Evolutionary conservation across 768 basidiomycete genomes (phyloP), one percentile per base, ranked within the genome.

Genomic region (Boletus rex-veris): DNA sequence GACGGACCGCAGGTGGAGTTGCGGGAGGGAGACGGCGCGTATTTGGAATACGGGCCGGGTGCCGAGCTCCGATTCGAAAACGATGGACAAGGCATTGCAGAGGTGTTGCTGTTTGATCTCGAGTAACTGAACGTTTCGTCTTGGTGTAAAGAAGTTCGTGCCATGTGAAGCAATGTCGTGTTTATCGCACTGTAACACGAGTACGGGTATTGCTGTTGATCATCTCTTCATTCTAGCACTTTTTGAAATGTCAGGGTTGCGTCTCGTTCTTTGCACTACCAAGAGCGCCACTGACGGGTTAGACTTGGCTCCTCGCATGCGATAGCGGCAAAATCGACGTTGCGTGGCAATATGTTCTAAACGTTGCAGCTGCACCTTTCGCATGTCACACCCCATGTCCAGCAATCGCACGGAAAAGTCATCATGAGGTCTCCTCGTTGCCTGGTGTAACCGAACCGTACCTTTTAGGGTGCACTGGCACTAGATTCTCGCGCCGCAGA

Each of bases 21-120:
- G 49, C 80, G 80, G 31, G 95, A 98, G 62, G 95, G 95, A 0
- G 95, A 98, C 64, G 93, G 92, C 0, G 84, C 85, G 12, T 98
- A 93, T 69, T 68, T 96, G 42, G 61, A 71, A 43, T 76, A 80
- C 1, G 80, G 74, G 2, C 69, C 58, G 24, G 58, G 58, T 1
- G 57, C 59, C 0, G 61, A 69, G 24, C 56, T 80, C 39, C 63
- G 71, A 31, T 74, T 86, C 3, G 78, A 80, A 68, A 95, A 92
- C 59, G 74, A 78, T 5, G 90, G 91, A 0, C 80, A 82, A 49
- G 71, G 66, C 24, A 76, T 77, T 12, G 88, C 84, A 0, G 93
- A 96, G 72, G 75, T 92, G 18, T 67, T 95, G 47, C 66, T 94
- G 15, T 96, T 94, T 61, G 91, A 94, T 69, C 69, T 92, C 61